These are phyloP conservation scores for Sugiyamaella castrensis DNA, from an alignment of 1,139 yeast genomes.

Conservation along the genomic window DNA sequence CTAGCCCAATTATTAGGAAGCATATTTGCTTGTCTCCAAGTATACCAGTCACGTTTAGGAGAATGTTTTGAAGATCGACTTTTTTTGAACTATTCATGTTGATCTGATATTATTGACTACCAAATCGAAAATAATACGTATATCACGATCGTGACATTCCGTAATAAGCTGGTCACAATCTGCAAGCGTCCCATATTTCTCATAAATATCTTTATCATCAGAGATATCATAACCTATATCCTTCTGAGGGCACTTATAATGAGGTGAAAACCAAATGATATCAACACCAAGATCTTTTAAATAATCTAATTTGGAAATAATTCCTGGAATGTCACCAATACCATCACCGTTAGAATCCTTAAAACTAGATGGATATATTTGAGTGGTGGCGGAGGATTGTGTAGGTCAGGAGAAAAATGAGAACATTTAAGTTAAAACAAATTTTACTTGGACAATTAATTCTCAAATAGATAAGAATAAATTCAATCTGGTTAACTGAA, in stretches of 20 bases:
- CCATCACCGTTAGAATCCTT: constrained; percentile 58
- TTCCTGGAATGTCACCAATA: constrained; percentile 53
- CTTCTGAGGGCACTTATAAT: constrained; percentile 55
- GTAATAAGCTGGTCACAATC: constrained; percentile 50
- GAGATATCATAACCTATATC: constrained; percentile 61
- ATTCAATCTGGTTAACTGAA: too few relatives aligned
- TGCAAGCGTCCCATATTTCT: constrained; percentile 49
- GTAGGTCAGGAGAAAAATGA: neutral
- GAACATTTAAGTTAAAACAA: too few relatives aligned
- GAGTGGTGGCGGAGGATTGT: too few relatives aligned
- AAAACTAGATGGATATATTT: constrained; percentile 57
- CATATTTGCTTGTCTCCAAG: constrained; percentile 51
- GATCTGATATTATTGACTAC: constrained; percentile 54
- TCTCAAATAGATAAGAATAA: too few relatives aligned
- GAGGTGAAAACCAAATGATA: constrained; percentile 53
- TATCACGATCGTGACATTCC: constrained; percentile 46
- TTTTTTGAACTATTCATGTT: constrained; percentile 55
- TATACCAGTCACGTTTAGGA: constrained; percentile 59
- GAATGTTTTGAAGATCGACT: constrained; percentile 47
- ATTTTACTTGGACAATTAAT: too few relatives aligned
- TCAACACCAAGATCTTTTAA: constrained; percentile 49
- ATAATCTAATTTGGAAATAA: constrained; percentile 49
- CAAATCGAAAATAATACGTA: constrained; percentile 51
- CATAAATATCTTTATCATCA: constrained; percentile 49
- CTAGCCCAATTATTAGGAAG: constrained; percentile 60